phyloP scores from a whole-genome alignment of 108 stramenopile species.

The Seminavis robusta region DNA sequence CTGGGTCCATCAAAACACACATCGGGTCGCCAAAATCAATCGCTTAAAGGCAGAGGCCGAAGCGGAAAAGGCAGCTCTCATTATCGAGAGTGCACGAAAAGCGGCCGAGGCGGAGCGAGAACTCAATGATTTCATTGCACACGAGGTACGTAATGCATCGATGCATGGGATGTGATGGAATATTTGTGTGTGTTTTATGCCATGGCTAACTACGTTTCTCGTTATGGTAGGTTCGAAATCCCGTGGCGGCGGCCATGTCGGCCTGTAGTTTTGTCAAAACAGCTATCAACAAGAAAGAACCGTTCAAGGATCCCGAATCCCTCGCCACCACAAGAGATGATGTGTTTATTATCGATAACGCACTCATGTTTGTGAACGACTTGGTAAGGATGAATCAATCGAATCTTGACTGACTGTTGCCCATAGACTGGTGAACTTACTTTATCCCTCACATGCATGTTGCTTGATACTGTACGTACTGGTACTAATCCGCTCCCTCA shows the following conservation, averaged over 20 bases:
- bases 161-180: not conserved
- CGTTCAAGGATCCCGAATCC: constrained; percentile 2
- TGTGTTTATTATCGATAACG: constrained; percentile 30
- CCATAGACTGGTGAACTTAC: no score
- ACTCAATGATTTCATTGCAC: constrained; percentile 32
- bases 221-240: constrained; percentile 41
- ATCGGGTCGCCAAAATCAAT: no score
- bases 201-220: not conserved
- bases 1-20: constrained; percentile 12
- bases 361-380: constrained; percentile 48
- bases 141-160: constrained; percentile 18
- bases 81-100: constrained; percentile 26
- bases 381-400: no score
- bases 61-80: constrained; percentile 28
- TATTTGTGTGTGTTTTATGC: not conserved
- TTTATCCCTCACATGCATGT: no score
- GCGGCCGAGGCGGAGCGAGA: constrained; percentile 29
- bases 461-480: no score
- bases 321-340: constrained; percentile 27
- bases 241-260: constrained; percentile 48
- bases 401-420: no score
- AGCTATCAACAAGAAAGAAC: constrained; percentile 10
- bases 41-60: no score
- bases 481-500: no score
- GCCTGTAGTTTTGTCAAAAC: constrained; percentile 42